phyloP scores from a whole-genome alignment of 495 filamentous ascomycete species.

The Talaromyces adpressus region DNA sequence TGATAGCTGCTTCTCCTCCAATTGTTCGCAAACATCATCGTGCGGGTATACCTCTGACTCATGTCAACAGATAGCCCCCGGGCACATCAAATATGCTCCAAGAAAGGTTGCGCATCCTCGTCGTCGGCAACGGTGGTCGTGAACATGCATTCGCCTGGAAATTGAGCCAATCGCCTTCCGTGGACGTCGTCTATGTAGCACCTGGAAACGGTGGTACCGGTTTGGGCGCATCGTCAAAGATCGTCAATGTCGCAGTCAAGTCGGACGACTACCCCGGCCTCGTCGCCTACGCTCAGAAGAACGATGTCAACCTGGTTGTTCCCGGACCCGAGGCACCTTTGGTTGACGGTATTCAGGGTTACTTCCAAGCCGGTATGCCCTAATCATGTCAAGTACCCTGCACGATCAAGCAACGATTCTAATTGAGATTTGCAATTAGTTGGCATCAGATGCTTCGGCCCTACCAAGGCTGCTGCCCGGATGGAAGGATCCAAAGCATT shows the following conservation, averaged over 20 bases:
- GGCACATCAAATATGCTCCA: constrained; percentile 27
- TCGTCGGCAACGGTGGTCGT: constrained; percentile 88
- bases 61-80: neutral
- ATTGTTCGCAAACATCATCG: neutral
- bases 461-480: constrained; percentile 73
- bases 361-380: constrained; percentile 58
- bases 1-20: neutral
- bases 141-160: constrained; percentile 97
- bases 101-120: constrained; percentile 57
- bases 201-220: constrained; percentile 89
- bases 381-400: neutral
- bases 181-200: constrained; percentile 41
- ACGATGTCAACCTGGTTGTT: constrained; percentile 75
- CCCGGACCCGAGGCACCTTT: constrained; percentile 90
- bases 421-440: constrained; percentile 34
- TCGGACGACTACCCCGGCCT: constrained; percentile 72
- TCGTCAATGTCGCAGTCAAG: constrained; percentile 64
- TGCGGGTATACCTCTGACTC: neutral
- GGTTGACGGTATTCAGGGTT: constrained; percentile 82
- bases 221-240: constrained; percentile 51
- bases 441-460: constrained; percentile 79
- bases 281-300: constrained; percentile 63
- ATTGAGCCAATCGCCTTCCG: constrained; percentile 66
- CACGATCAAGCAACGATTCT: neutral
- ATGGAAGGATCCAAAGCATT: constrained; percentile 97